Evolutionary conservation across 768 basidiomycete species (phyloP).

Genomic region (Tricholoma hemisulphureum): DNA sequence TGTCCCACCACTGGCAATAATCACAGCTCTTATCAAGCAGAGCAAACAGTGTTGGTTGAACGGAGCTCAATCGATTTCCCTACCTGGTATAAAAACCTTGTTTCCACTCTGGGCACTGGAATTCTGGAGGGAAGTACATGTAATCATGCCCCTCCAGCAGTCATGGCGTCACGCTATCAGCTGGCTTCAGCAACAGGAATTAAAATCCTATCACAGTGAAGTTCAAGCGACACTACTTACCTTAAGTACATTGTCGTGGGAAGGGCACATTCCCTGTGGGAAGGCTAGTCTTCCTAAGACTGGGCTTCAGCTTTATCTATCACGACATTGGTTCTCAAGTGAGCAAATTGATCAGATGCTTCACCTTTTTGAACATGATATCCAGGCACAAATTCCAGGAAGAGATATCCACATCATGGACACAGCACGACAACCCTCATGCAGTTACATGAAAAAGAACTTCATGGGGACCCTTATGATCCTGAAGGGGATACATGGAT

Average conservation of each 20-base stretch:
- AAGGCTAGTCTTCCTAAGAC: background rate
- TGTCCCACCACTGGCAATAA: background rate
- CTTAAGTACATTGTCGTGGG: constrained; percentile 2
- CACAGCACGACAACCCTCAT: background rate
- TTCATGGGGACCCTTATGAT: constrained; percentile 1
- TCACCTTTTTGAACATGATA: constrained; percentile 6
- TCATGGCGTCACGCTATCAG: background rate
- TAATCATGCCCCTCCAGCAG: background rate
- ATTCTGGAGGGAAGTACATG: constrained; percentile 2
- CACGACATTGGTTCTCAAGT: constrained; percentile 13
- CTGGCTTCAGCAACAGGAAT: background rate
- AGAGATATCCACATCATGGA: constrained; percentile 9
- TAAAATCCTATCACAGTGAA: background rate
- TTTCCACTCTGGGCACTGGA: background rate
- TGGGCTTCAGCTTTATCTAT: constrained; percentile 12
- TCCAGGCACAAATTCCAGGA: background rate
- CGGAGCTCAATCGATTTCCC: constrained; percentile 1
- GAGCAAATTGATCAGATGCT: constrained; percentile 13
- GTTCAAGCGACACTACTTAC: constrained; percentile 1
- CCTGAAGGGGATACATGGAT: background rate
- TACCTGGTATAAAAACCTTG: background rate
- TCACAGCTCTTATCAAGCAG: background rate
- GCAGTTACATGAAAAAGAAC: background rate
- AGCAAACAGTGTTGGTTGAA: background rate
- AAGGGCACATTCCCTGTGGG: background rate